phyloP scores from a whole-genome alignment of 441 rosid genomes.

The Oxalis stricta region DNA sequence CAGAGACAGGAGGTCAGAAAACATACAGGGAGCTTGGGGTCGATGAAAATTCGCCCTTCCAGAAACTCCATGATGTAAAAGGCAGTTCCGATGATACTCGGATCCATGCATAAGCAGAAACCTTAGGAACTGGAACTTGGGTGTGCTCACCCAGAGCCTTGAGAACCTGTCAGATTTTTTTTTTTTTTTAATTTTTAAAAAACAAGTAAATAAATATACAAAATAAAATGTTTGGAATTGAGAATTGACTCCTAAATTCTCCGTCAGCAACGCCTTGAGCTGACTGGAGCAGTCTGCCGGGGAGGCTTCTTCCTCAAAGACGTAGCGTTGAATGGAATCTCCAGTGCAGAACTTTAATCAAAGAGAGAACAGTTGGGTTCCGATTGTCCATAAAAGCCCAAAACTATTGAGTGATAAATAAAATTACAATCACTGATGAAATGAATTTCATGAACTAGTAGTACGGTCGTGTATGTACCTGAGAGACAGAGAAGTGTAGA shows the following conservation, averaged over 20 bases:
- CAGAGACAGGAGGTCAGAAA: too few relatives aligned
- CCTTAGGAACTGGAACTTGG: conserved; percentile 76
- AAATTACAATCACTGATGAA: neutral
- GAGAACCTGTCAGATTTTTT: conserved; percentile 69
- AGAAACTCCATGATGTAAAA: conserved; percentile 91
- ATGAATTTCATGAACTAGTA: too few relatives aligned
- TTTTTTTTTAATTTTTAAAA: too few relatives aligned
- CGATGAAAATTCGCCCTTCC: conserved; percentile 79
- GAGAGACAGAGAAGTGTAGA: too few relatives aligned
- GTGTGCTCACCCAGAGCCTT: conserved; percentile 66
- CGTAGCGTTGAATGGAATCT: conserved; percentile 46
- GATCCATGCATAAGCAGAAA: conserved; percentile 61
- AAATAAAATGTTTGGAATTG: too few relatives aligned
- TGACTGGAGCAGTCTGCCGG: conserved; percentile 64
- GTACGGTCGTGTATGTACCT: too few relatives aligned
- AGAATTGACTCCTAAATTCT: conserved; percentile 69
- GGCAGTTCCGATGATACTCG: conserved; percentile 55
- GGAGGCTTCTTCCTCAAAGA: conserved; percentile 88
- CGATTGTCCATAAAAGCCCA: conserved; percentile 95
- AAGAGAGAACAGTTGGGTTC: conserved; percentile 86
- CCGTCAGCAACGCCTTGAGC: conserved; percentile 93
- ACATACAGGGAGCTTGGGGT: conserved; percentile 58
- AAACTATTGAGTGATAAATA: too few relatives aligned
- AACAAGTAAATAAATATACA: too few relatives aligned
- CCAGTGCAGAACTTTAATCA: conserved; percentile 48